A percentile compares a stretch with the other conserved stretches of the same genome.
Conservation (phyloP, 2,329 filamentous ascomycete genomes). For the Paraconiothyrium sp. region DNA sequence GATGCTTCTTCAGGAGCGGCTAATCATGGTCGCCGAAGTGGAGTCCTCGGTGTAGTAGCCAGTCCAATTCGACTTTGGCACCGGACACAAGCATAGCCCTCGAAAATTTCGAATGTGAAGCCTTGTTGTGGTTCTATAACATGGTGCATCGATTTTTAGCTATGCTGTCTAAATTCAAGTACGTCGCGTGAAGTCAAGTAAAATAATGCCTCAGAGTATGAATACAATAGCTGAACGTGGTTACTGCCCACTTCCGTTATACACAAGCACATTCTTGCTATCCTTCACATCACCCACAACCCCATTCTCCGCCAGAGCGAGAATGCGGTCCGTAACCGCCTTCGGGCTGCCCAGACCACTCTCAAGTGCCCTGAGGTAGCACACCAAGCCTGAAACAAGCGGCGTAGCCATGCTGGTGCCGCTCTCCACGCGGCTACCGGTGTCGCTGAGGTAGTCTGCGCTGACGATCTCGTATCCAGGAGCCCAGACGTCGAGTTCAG, state of each 20-base stretch:
- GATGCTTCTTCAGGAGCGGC: no score
- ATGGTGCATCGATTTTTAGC: background rate
- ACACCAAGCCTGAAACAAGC: constrained; percentile 4
- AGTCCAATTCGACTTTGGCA: no score
- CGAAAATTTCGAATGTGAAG: no score
- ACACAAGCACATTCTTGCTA: constrained; percentile 9
- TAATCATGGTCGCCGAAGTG: no score
- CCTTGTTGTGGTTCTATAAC: no score
- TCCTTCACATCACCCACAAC: constrained; percentile 8
- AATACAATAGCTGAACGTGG: background rate
- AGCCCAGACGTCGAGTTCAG: constrained; percentile 8
- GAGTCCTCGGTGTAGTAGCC: no score
- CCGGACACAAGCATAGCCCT: no score
- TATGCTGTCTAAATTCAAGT: background rate
- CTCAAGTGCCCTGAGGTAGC: constrained; percentile 7
- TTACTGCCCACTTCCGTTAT: constrained; percentile 12
- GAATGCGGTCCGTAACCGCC: constrained; percentile 2
- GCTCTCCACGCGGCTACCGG: background rate
- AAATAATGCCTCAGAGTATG: background rate
- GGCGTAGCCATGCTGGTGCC: constrained; percentile 9
- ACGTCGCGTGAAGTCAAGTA: background rate
- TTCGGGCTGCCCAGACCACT: background rate
- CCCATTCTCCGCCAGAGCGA: background rate
- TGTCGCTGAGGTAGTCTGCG: constrained; percentile 5
- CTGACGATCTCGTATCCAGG: constrained; percentile 1